Evolutionary conservation across 2,329 filamentous ascomycete genomes (phyloP).

Genomic region (Plenodomus biglobosus): DNA sequence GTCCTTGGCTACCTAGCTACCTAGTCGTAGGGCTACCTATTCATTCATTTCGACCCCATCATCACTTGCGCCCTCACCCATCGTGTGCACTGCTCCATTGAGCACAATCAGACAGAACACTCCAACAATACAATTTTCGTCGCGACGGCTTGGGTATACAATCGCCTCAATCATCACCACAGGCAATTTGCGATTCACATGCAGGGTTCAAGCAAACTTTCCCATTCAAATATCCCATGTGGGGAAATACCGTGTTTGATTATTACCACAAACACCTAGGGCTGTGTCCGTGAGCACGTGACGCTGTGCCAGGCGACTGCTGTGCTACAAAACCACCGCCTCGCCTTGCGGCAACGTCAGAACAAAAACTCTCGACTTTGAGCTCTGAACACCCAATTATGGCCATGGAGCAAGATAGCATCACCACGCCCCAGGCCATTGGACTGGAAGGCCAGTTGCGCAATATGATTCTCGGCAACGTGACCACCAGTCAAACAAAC

Average conservation of each 20-base stretch:
- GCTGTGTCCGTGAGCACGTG: not conserved
- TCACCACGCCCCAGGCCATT: constrained; percentile 7
- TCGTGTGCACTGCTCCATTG: not conserved
- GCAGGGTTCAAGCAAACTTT: not conserved
- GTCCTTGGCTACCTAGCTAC: no score
- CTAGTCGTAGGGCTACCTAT: no score
- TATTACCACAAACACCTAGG: not conserved
- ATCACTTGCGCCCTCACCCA: not conserved
- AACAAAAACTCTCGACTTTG: not conserved
- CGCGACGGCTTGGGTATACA: not conserved
- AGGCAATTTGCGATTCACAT: not conserved
- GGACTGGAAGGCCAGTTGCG: constrained; percentile 59
- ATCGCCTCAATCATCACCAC: no score
- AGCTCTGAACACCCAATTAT: constrained; percentile 1
- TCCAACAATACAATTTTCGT: not conserved
- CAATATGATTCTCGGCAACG: constrained; percentile 61
- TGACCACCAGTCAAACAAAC: constrained; percentile 29
- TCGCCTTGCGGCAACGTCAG: not conserved
- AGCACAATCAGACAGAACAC: not conserved
- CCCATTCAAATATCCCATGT: not conserved
- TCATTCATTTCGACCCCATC: no score
- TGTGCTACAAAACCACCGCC: not conserved
- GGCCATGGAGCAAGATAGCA: constrained; percentile 21
- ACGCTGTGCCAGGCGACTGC: not conserved
- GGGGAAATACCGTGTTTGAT: not conserved